Evolutionary conservation across 345 rosid species (phyloP).

Genomic region (Euphorbia pulcherrima): DNA sequence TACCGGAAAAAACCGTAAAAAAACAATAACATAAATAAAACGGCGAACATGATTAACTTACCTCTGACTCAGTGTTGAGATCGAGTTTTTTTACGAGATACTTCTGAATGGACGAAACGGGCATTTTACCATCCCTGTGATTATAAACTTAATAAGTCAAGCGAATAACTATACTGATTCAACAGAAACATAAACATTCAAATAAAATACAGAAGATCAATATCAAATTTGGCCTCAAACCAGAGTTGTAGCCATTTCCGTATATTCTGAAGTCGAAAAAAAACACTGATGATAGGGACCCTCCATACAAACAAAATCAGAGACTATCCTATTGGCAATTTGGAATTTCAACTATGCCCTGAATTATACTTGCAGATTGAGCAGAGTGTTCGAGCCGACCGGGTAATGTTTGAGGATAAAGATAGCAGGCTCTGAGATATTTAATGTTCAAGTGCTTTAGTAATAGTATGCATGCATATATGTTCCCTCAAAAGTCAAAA

Average conservation of each 20-base stretch:
- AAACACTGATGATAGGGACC: not conserved
- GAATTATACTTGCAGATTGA: not conserved
- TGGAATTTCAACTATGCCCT: not conserved
- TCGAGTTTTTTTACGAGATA: conserved; percentile 73
- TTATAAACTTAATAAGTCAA: conserved; percentile 8
- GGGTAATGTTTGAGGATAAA: not conserved
- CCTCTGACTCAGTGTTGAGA: conserved; percentile 68
- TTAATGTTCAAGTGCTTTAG: not conserved
- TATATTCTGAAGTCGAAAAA: not conserved
- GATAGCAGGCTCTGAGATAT: not conserved
- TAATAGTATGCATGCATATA: not conserved
- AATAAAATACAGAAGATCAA: conserved; percentile 4
- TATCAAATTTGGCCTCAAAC: not conserved
- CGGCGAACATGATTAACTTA: conserved; percentile 25
- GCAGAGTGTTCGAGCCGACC: not conserved
- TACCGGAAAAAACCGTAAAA: too few relatives aligned
- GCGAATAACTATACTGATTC: not conserved
- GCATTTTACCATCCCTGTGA: conserved; percentile 71
- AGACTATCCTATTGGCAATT: not conserved
- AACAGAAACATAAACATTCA: not conserved
- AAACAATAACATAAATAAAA: too few relatives aligned
- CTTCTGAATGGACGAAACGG: conserved; percentile 78
- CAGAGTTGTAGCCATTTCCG: not conserved
- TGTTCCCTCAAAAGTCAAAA: not conserved
- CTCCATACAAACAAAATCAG: not conserved